Evolutionary conservation across 306 rosid species (phyloP), one percentile per base, ranked within the genome.

Genomic region (Trifolium fragiferum): DNA sequence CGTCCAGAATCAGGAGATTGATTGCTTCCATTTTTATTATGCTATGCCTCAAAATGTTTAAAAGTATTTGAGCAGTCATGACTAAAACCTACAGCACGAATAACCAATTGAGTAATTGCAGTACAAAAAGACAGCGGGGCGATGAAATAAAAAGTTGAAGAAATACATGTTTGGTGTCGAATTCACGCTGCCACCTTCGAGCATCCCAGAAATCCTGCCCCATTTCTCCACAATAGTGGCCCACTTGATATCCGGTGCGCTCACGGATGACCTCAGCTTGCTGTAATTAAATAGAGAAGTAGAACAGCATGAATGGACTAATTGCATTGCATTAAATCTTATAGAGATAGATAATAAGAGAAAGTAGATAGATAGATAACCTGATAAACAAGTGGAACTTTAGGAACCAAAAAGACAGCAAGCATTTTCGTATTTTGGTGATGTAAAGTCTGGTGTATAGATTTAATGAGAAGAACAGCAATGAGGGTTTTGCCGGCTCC

Each of bases 201-300:
- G 94, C 89, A 81, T 94, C 99, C 99, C 99, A 94, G 72, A 94
- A 92, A 72, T 94, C 99, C 84, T 92, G 99, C 47, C 99, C 99
- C 99, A 94, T 94, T 85, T 94, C 99, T 74, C 99, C 97, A 27
- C 99, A 94, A 72, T 94, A 94, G 83, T 94, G 99, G 11, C 99
- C 97, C 53, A 94, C 99, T 72, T 88, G 95, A 74, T 78, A 92
- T 76, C 97, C 96, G 49, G 99, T 94, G 69, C 95, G 90, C 84
- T 94, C 99, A 4, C 99, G 92, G 68, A 94, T 94, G 37, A 89
- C 99, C 78, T 94, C 99, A 15, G 99, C 99, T 94, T 94, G 99
- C 99, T 94, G 90, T 79, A 86, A 67, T 65, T 19, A 37, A 53
- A 84, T 73, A 72, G 60, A 68, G 32, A 38, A 76, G 12, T 20